Evolutionary conservation across 2,329 filamentous ascomycete species (phyloP).

Genomic region (Trichoderma simmonsii): DNA sequence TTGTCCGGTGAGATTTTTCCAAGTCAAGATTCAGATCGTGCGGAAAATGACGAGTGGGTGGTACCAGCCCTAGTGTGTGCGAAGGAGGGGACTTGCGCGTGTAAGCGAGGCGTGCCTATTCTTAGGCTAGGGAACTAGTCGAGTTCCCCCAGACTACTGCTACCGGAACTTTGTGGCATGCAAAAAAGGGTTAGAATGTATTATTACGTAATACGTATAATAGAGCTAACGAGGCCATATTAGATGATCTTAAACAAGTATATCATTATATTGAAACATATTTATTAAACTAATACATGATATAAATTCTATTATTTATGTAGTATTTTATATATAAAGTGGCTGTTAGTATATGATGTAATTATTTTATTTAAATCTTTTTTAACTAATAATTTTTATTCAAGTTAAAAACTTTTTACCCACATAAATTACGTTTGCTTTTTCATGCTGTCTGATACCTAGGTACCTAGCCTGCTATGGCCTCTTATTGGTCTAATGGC

Average conservation of each 20-base stretch:
- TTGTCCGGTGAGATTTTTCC: slow-evolving; percentile 13
- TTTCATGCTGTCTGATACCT: not conserved
- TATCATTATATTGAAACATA: not conserved
- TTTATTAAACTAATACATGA: no score
- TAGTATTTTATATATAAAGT: no score
- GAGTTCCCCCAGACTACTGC: not conserved
- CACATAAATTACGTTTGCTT: not conserved
- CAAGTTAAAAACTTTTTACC: not conserved
- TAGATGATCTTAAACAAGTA: not conserved
- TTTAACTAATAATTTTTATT: not conserved
- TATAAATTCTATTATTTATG: no score
- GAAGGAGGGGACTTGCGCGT: slow-evolving; percentile 1
- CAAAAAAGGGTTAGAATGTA: not conserved
- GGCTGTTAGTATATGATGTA: not conserved
- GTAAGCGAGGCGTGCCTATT: slow-evolving; percentile 8
- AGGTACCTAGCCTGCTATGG: not conserved
- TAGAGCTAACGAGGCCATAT: not conserved
- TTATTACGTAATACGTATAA: not conserved
- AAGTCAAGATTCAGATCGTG: slow-evolving; percentile 15
- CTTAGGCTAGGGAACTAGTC: not conserved
- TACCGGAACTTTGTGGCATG: not conserved
- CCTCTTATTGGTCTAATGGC: not conserved
- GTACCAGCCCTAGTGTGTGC: slow-evolving; percentile 16
- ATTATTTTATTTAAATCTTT: not conserved
- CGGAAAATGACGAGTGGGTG: slow-evolving; percentile 12